Percentiles rank a stretch among this genome's conserved stretches.
phyloP scores from a whole-genome alignment of 2,329 filamentous ascomycete species.

The Periconia macrospinosa region DNA sequence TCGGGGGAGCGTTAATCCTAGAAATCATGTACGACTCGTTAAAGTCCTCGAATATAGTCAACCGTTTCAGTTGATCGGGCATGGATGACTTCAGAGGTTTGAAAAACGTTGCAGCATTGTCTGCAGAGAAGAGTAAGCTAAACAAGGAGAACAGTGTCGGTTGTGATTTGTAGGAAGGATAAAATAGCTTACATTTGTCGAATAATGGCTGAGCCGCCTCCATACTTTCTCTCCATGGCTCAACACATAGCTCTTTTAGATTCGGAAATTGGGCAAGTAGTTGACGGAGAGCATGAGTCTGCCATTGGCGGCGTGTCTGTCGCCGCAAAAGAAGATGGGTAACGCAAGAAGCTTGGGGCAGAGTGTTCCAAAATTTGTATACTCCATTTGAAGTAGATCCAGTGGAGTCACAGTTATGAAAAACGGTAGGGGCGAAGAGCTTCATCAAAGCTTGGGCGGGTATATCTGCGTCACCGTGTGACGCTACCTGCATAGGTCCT shows the following conservation, averaged over 20 bases:
- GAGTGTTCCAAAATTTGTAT: conserved; percentile 1
- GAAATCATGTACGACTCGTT: conserved; percentile 4
- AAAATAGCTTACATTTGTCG: neutral
- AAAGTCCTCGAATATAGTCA: conserved; percentile 9
- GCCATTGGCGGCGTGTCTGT: conserved; percentile 11
- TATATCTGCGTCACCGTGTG: neutral
- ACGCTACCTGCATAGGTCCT: neutral
- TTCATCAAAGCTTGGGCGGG: neutral
- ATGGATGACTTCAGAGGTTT: conserved; percentile 1
- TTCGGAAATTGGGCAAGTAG: conserved; percentile 6
- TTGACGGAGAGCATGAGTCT: conserved; percentile 1
- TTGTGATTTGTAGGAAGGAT: neutral
- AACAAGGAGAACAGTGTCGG: neutral
- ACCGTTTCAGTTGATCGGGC: conserved; percentile 1
- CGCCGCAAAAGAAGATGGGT: conserved; percentile 10
- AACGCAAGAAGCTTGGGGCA: conserved; percentile 2
- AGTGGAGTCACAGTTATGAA: neutral
- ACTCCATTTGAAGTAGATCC: conserved; percentile 1
- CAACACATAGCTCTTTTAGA: conserved; percentile 5
- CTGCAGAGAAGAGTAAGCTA: neutral
- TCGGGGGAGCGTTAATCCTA: neutral
- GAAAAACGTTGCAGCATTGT: neutral
- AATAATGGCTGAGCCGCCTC: neutral
- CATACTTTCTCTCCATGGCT: conserved; percentile 7
- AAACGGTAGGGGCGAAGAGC: neutral